A percentile compares a stretch with the other conserved stretches of the same genome.
phyloP scores from a whole-genome alignment of 2,329 filamentous ascomycete species.

The Arthroderma sp. region DNA sequence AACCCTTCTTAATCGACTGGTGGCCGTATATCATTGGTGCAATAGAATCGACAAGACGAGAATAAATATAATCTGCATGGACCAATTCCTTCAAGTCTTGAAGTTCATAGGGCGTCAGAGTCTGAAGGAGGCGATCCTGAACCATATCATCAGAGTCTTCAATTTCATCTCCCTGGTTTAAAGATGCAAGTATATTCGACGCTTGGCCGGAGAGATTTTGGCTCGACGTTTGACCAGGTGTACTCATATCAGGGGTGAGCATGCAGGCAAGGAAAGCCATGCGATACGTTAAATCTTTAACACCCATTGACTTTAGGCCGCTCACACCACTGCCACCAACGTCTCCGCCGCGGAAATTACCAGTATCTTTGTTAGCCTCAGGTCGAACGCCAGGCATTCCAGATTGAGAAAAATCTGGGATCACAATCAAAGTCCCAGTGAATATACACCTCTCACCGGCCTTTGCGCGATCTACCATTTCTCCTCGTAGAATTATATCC shows the following conservation, averaged over 20 bases:
- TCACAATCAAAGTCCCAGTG: constrained; percentile 87
- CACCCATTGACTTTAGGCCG: constrained; percentile 82
- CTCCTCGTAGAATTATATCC: constrained; percentile 89
- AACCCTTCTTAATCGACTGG: constrained; percentile 92
- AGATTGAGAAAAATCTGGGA: constrained; percentile 91
- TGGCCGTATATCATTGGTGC: constrained; percentile 97
- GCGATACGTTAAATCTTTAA: constrained; percentile 86
- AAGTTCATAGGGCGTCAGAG: constrained; percentile 75
- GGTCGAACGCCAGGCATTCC: constrained; percentile 74
- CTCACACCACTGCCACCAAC: constrained; percentile 72
- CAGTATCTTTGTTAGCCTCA: constrained; percentile 72
- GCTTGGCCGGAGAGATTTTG: constrained; percentile 59
- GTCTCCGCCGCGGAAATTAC: constrained; percentile 61
- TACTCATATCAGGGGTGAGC: constrained; percentile 78
- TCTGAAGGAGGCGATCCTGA: constrained; percentile 74
- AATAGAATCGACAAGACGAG: constrained; percentile 79
- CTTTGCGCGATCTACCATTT: constrained; percentile 95
- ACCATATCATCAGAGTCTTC: constrained; percentile 73
- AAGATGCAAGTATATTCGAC: constrained; percentile 68
- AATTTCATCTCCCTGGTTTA: constrained; percentile 57
- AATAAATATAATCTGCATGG: constrained; percentile 89
- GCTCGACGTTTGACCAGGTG: constrained; percentile 59
- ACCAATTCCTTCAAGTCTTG: constrained; percentile 87
- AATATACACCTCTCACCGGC: constrained; percentile 98
- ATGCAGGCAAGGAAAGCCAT: constrained; percentile 96